These are phyloP conservation scores for Geosmithia morbida DNA, from an alignment of 2,329 filamentous ascomycete genomes.

Conservation along the genomic window DNA sequence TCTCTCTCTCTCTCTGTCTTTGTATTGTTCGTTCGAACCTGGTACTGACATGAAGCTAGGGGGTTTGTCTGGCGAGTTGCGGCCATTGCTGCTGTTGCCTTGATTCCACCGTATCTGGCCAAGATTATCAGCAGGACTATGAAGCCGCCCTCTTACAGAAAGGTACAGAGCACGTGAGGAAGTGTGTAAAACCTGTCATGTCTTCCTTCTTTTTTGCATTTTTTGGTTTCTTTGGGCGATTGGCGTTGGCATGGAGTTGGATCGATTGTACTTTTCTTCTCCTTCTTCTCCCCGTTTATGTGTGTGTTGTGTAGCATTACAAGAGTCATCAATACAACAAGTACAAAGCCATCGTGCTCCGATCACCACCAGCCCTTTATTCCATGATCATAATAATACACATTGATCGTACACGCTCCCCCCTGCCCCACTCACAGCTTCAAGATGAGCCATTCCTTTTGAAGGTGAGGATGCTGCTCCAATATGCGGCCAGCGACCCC, in stretches of 20 bases:
- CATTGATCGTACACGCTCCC: background rate
- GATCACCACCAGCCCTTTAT: too few species aligned
- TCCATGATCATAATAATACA: background rate
- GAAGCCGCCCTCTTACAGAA: slow-evolving; percentile 87
- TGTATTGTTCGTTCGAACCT: slow-evolving; percentile 1
- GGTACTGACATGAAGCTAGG: slow-evolving; percentile 21
- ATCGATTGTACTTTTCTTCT: background rate
- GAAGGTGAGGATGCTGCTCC: slow-evolving; percentile 20
- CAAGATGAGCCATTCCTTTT: slow-evolving; percentile 34
- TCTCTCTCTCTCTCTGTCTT: background rate
- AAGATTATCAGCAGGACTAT: slow-evolving; percentile 76
- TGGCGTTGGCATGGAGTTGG: background rate
- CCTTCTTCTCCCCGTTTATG: background rate
- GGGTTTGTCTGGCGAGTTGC: slow-evolving; percentile 81
- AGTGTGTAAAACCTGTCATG: background rate
- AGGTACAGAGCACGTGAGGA: slow-evolving; percentile 57
- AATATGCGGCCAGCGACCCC: slow-evolving; percentile 52
- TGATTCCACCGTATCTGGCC: slow-evolving; percentile 75
- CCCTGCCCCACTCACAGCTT: slow-evolving; percentile 25
- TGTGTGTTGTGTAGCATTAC: background rate
- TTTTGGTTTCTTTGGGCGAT: background rate
- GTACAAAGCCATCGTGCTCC: background rate
- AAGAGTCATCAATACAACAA: background rate
- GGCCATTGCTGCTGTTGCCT: slow-evolving; percentile 64
- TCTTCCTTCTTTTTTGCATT: background rate